Base-by-base conservation (phyloP, 1,284 basidiomycete genomes). In the Microbotryum saponariae region DNA sequence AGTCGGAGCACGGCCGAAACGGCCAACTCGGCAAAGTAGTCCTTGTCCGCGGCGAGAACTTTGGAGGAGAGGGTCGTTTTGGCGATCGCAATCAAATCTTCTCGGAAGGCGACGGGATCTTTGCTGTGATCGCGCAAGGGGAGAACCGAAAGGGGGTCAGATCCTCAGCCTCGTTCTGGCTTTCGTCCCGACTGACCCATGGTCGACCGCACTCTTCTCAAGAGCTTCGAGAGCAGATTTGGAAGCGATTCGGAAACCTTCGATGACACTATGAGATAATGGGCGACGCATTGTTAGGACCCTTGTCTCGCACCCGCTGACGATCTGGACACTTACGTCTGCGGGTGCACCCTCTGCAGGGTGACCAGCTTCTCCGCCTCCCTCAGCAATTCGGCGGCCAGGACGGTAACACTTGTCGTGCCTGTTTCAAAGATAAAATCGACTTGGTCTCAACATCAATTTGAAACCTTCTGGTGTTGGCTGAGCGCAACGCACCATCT, bases 21-120 rank as follows among this genome's bases (percentile, higher is more conserved):
- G 3, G 96, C 94, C 49, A 99, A 85, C 73, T 97, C 97, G 54
- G 96, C 89, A 78, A 99, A 99, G 77, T 98, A 98, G 60, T 92
- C 86, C 79, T 99, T 98, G 80, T 97, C 93, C 76, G 96, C 91
- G 0, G 91, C 85, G 55, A 98, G 81, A 27, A 99, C 96, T 78
- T 98, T 99, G 71, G 90, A 94, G 23, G 90, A 94, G 53, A 98
- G 78, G 0, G 96, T 99, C 47, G 96, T 99, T 63, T 88, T 82
- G 2, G 94, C 94, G 74, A 98, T 98, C 76, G 97, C 97, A 79
- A 97, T 84, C 57, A 97, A 79, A 78, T 97, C 94, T 75, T 86
- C 78, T 53, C 91, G 83, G 81, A 98, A 97, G 51, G 81, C 81
- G 45, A 76, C 78, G 18, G 83, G 79, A 77, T 97, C 86, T 45